Evolutionary conservation across 106 monocot genomes (phyloP).

Genomic region (Platanthera zijinensis): DNA sequence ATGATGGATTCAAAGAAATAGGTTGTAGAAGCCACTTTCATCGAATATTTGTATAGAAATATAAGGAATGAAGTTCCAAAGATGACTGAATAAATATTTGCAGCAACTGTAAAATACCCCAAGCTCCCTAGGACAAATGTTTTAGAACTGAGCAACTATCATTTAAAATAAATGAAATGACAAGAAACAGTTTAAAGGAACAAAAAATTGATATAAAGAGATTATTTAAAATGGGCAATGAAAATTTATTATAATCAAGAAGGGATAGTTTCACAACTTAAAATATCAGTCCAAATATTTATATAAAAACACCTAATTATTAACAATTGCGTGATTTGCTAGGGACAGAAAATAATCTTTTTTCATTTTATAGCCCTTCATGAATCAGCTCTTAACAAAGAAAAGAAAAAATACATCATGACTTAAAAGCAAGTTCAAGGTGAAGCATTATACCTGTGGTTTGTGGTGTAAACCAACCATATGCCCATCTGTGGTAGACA

Average conservation of each 20-base stretch:
- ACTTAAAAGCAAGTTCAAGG: neutral
- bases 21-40: neutral
- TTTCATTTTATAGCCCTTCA: no score
- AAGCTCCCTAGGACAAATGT: no score
- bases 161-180: no score
- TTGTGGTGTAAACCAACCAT: conserved; percentile 13
- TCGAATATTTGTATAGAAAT: neutral
- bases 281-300: neutral
- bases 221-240: no score
- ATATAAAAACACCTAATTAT: neutral
- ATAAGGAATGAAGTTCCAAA: neutral
- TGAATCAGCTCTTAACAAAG: neutral
- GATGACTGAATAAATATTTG: no score
- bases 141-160: no score
- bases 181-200: no score
- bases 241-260: neutral
- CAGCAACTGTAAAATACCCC: no score
- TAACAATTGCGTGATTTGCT: neutral
- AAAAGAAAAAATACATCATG: neutral
- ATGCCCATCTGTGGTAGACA: conserved; percentile 15
- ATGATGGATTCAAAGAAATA: no score
- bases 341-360: neutral
- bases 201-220: no score
- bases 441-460: conserved; percentile 19
- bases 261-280: neutral